A percentile compares a stretch with the other conserved stretches of the same genome.
Evolutionary conservation across 768 basidiomycete species (phyloP).

Genomic region (Myochromella boudieri): DNA sequence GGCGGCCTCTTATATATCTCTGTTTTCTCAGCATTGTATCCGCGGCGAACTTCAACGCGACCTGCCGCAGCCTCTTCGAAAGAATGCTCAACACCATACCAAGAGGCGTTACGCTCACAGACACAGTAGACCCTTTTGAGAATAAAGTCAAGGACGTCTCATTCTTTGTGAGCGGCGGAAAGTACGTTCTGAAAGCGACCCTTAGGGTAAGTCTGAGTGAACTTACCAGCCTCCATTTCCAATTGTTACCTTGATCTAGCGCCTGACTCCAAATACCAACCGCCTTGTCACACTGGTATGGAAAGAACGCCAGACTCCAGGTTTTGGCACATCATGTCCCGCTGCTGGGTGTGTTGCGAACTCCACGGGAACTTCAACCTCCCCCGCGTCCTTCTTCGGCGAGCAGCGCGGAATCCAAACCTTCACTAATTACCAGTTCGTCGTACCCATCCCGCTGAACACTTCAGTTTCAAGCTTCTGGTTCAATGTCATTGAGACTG

Average conservation of each 20-base stretch:
- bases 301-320: background rate
- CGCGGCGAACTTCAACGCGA: background rate
- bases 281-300: background rate
- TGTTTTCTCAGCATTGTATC: background rate
- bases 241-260: background rate
- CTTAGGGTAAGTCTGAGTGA: background rate
- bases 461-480: background rate
- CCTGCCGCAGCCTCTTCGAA: background rate
- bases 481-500: background rate
- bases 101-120: background rate
- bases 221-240: background rate
- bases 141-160: background rate
- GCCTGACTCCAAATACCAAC: background rate
- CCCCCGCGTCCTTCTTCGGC: background rate
- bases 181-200: background rate
- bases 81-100: slow-evolving; percentile 1
- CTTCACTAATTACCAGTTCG: background rate
- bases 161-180: background rate
- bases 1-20: background rate
- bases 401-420: background rate
- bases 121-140: background rate
- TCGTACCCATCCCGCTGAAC: background rate
- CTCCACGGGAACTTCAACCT: background rate
- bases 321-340: background rate
- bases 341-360: background rate